phyloP scores from a whole-genome alignment of 2,329 filamentous ascomycete species.

The Geosmithia morbida region DNA sequence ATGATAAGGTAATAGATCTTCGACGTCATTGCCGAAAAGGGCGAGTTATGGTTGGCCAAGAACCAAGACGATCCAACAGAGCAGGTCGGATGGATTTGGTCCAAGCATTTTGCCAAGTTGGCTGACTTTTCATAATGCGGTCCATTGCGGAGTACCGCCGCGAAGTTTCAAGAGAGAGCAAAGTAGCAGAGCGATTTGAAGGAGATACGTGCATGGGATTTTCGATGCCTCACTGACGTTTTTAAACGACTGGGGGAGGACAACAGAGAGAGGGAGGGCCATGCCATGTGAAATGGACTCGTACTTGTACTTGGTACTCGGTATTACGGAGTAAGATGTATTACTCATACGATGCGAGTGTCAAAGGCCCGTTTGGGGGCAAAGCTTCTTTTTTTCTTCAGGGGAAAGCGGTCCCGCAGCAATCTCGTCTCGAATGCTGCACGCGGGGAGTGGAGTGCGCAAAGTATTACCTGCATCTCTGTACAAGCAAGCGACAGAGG shows the following conservation, averaged over 20 bases:
- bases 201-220: too few species aligned
- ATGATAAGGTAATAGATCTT: slow-evolving; percentile 47
- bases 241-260: too few species aligned
- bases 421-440: background rate
- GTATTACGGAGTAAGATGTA: too few species aligned
- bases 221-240: too few species aligned
- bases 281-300: too few species aligned
- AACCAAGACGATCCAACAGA: slow-evolving; percentile 82
- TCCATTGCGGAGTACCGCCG: slow-evolving; percentile 6
- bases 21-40: slow-evolving; percentile 89
- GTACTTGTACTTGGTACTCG: too few species aligned
- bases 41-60: slow-evolving; percentile 91
- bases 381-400: too few species aligned
- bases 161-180: too few species aligned
- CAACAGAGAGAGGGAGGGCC: too few species aligned
- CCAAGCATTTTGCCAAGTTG: slow-evolving; percentile 79
- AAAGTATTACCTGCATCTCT: background rate
- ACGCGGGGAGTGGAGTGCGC: background rate
- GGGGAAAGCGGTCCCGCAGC: background rate
- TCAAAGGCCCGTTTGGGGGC: too few species aligned
- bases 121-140: slow-evolving; percentile 25
- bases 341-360: too few species aligned
- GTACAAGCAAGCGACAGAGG: background rate
- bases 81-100: slow-evolving; percentile 95
- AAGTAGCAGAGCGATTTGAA: too few species aligned